phyloP scores from a whole-genome alignment of 306 rosid genomes.

The Cotoneaster glaucophyllus region DNA sequence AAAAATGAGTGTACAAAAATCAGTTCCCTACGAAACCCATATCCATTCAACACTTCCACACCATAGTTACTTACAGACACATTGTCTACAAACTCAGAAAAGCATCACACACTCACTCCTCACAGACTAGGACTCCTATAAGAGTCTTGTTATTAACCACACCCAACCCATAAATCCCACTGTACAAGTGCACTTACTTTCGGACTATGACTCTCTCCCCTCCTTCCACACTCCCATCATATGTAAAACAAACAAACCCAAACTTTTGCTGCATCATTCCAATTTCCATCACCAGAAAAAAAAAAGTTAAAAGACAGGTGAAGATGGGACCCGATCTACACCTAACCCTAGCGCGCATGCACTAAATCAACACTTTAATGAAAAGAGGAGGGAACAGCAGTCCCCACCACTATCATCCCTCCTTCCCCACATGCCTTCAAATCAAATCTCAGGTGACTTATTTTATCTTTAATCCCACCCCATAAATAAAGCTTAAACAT shows the following conservation, averaged over 20 bases:
- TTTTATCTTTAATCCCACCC: slow-evolving; percentile 35
- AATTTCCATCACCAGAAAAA: not conserved
- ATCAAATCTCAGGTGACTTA: slow-evolving; percentile 38
- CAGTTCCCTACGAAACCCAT: not conserved
- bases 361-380: slow-evolving; percentile 28
- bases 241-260: slow-evolving; percentile 43
- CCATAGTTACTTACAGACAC: not conserved
- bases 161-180: slow-evolving; percentile 21
- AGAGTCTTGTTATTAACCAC: not conserved
- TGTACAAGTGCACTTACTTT: slow-evolving; percentile 31
- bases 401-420: slow-evolving; percentile 58
- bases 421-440: slow-evolving; percentile 18
- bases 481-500: slow-evolving; percentile 34
- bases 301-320: slow-evolving; percentile 3
- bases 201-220: too few relatives aligned
- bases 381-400: slow-evolving; percentile 35
- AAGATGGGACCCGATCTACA: slow-evolving; percentile 55
- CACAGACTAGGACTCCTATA: too few relatives aligned
- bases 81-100: slow-evolving; percentile 23
- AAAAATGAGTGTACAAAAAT: too few relatives aligned
- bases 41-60: not conserved
- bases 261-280: slow-evolving; percentile 28
- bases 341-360: slow-evolving; percentile 67
- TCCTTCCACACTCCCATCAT: slow-evolving; percentile 6
- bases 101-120: slow-evolving; percentile 6